Percentiles rank a stretch among this genome's conserved stretches.
Conservation (phyloP, 768 basidiomycete genomes). For the Kwoniella mangroviensis region DNA sequence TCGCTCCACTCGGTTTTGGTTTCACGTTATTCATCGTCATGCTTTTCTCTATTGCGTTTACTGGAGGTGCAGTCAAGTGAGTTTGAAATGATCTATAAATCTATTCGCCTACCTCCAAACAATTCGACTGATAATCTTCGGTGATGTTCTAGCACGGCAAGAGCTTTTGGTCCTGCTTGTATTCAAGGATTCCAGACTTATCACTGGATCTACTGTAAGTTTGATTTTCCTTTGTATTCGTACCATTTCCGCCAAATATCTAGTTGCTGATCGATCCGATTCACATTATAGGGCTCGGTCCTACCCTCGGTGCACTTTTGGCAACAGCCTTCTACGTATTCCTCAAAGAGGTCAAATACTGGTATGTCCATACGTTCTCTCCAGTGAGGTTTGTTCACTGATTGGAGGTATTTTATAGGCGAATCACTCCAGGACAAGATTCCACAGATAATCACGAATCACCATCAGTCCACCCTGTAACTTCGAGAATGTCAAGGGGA, state of each 20-base stretch:
- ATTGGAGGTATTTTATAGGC: slow-evolving; percentile 4
- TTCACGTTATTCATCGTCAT: slow-evolving; percentile 50
- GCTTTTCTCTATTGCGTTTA: slow-evolving; percentile 51
- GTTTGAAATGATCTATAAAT: slow-evolving; percentile 3
- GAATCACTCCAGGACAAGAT: slow-evolving; percentile 32
- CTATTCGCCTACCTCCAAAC: too few relatives aligned
- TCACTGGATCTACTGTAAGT: slow-evolving; percentile 54
- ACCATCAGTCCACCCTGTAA: slow-evolving; percentile 5
- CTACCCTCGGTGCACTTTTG: slow-evolving; percentile 69
- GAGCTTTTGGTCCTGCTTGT: slow-evolving; percentile 53
- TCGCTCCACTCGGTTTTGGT: slow-evolving; percentile 53
- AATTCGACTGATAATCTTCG: too few relatives aligned
- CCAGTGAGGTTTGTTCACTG: neutral
- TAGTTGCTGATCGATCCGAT: too few relatives aligned
- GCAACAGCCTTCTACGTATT: slow-evolving; percentile 66
- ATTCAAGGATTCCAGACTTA: slow-evolving; percentile 45
- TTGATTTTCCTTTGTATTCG: too few relatives aligned
- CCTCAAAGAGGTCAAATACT: slow-evolving; percentile 61
- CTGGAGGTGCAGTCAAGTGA: slow-evolving; percentile 56
- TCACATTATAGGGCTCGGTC: slow-evolving; percentile 69
- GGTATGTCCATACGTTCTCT: slow-evolving; percentile 32
- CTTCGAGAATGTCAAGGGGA: slow-evolving; percentile 8
- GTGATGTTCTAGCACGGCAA: slow-evolving; percentile 39
- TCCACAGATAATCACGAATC: slow-evolving; percentile 25
- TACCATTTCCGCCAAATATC: too few relatives aligned